A percentile compares a stretch with the other conserved stretches of the same genome.
These are phyloP conservation scores for Fraxinus paxiana DNA, from an alignment of 305 asterid species.

Conservation along the genomic window DNA sequence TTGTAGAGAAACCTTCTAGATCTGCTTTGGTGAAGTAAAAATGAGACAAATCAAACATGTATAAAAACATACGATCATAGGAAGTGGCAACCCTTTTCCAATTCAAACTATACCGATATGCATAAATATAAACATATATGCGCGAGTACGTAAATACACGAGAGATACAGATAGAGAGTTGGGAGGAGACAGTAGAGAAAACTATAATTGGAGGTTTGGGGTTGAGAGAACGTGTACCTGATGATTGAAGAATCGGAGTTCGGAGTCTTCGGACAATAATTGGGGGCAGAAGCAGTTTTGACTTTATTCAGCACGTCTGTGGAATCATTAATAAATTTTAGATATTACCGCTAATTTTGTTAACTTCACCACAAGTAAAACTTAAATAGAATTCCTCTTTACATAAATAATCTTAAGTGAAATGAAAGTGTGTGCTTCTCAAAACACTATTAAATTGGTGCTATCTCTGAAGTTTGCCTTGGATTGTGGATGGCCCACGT, in stretches of 20 bases:
- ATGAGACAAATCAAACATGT: neutral
- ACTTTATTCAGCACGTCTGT: too few relatives aligned
- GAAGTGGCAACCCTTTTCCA: neutral
- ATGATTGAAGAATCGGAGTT: neutral
- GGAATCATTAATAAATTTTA: too few relatives aligned
- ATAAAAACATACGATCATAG: neutral
- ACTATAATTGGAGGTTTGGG: neutral
- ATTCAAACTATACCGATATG: neutral
- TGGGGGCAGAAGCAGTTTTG: too few relatives aligned
- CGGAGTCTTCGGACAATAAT: neutral
- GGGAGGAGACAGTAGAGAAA: neutral
- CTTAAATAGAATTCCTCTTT: too few relatives aligned
- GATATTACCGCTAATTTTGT: too few relatives aligned
- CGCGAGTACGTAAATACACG: neutral
- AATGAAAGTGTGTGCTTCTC: too few relatives aligned
- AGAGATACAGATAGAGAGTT: neutral
- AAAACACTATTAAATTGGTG: too few relatives aligned
- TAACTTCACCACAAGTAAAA: too few relatives aligned
- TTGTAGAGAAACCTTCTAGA: neutral
- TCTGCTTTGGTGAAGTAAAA: neutral
- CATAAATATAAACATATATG: neutral
- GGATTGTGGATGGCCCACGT: too few relatives aligned
- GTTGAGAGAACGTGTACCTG: neutral
- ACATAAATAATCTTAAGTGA: too few relatives aligned
- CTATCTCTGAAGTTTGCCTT: too few relatives aligned